Conservation (phyloP, 768 basidiomycete genomes). For the Kwoniella dendrophila region DNA sequence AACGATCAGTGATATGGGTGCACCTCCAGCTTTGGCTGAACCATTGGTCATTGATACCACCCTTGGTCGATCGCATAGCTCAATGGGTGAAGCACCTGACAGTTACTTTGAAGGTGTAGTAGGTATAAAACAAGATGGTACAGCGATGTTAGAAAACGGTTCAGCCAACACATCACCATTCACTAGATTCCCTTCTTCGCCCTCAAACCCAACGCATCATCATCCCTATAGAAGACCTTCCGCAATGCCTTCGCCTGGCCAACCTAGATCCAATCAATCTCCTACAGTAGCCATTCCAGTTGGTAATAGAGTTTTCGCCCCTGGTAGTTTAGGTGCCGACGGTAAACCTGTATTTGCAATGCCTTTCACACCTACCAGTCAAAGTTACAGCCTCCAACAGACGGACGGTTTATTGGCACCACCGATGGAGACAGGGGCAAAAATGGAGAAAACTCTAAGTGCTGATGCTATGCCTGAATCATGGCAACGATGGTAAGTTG, state of each 20-base stretch:
- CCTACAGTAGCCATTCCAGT: constrained; percentile 6
- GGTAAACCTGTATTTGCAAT: constrained; percentile 45
- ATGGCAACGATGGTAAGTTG: constrained; percentile 46
- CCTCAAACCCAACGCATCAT: constrained; percentile 22
- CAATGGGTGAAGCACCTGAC: constrained; percentile 20
- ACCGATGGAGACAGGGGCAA: constrained; percentile 14
- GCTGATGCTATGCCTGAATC: constrained; percentile 24
- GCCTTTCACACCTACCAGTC: constrained; percentile 30
- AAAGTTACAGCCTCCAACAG: constrained; percentile 8
- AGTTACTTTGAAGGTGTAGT: constrained; percentile 50
- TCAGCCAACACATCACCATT: constrained; percentile 23
- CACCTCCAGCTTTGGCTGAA: constrained; percentile 28
- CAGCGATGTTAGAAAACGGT: constrained; percentile 31
- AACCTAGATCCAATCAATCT: constrained; percentile 3
- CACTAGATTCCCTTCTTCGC: constrained; percentile 21
- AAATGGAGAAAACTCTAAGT: constrained; percentile 40
- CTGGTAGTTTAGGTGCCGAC: constrained; percentile 26
- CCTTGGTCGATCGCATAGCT: constrained; percentile 20
- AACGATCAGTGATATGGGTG: constrained; percentile 13
- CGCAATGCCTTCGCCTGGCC: constrained; percentile 13
- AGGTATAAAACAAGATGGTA: constrained; percentile 41
- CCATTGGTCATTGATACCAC: constrained; percentile 31
- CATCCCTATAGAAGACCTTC: constrained; percentile 36
- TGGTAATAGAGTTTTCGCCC: constrained; percentile 6
- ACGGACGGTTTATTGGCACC: constrained; percentile 31